Evolutionary conservation across 305 asterid genomes (phyloP), one percentile per base, ranked within the genome.

Genomic region (Plantago coronopus): DNA sequence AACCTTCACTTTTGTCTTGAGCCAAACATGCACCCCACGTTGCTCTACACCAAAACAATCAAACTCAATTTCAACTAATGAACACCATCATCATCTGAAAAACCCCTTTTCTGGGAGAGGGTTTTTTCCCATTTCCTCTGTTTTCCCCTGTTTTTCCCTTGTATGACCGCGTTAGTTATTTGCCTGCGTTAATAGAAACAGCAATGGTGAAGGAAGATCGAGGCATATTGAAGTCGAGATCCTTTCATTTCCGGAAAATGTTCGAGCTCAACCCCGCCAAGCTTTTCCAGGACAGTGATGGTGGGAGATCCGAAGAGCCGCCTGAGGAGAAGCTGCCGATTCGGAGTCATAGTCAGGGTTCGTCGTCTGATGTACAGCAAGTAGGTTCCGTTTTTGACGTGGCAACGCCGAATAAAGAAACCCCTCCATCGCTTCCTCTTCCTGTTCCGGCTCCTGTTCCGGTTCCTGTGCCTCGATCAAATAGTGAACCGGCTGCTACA

Each of bases 171-270:
- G 3, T 38, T 38, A 0, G 15, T 11, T 50, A 21, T 51, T 22
- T n/a, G n/a, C n/a, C n/a, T n/a, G n/a, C 18, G 37, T 12, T 22
- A 22, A 2, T 0, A n/a, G 8, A 6, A 23, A 37, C 27, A 18
- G 31, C 14, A 8, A 66, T 77, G 79, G 68, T 72, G 17, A 58
- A 53, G 9, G 80, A 76, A 58, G 80, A 65, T 48, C 61, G 60
- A 22, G 57, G 51, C 48, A 63, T 79, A 50, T 67, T 61, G 48
- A 79, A 75, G 54, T 65, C 79, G 17, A 63, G 77, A 49, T 82
- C 82, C 17, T 82, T 76, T 57, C 72, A 77, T 51, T 72, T 75
- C 17, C 75, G 69, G 12, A 79, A 64, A 54, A 83, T 83, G 85
- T 76, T 82, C 48, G 80, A 69, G 23, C 59, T 59, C 6, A 65